Evolutionary conservation across 73 alveolate species (phyloP).

Genomic region (Symbiodinium natans): DNA sequence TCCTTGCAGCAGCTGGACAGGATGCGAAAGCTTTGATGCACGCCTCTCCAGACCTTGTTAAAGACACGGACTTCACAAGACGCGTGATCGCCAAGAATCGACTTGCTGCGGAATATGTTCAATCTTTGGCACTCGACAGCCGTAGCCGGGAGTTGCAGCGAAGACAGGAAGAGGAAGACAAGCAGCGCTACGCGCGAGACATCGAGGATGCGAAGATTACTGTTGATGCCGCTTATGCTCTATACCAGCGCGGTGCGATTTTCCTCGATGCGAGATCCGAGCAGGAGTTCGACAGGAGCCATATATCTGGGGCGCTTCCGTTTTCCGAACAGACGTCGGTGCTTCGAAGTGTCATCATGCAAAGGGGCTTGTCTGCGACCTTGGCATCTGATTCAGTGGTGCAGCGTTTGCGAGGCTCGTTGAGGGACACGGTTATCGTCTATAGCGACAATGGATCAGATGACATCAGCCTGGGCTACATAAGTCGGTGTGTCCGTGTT

Average conservation of each 20-base stretch:
- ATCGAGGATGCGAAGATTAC: slow-evolving; percentile 14
- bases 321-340: slow-evolving; percentile 59
- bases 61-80: slow-evolving; percentile 27
- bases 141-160: neutral
- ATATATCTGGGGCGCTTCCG: slow-evolving; percentile 36
- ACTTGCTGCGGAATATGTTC: slow-evolving; percentile 53
- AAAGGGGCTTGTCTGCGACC: neutral
- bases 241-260: slow-evolving; percentile 13
- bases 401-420: slow-evolving; percentile 11
- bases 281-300: slow-evolving; percentile 69
- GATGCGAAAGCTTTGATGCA: slow-evolving; percentile 68
- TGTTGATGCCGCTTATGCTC: neutral
- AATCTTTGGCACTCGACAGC: neutral
- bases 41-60: slow-evolving; percentile 37
- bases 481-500: slow-evolving; percentile 84
- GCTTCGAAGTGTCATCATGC: slow-evolving; percentile 23
- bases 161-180: slow-evolving; percentile 23
- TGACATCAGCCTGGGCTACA: slow-evolving; percentile 71
- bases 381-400: slow-evolving; percentile 23
- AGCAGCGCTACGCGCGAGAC: slow-evolving; percentile 25
- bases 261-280: slow-evolving; percentile 47
- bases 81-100: slow-evolving; percentile 68
- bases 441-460: slow-evolving; percentile 89
- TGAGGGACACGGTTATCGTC: slow-evolving; percentile 12
- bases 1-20: slow-evolving; percentile 39